Evolutionary conservation across 2,329 filamentous ascomycete genomes (phyloP), one percentile per base, ranked within the genome.

Genomic region (Lachnellula willkommii): DNA sequence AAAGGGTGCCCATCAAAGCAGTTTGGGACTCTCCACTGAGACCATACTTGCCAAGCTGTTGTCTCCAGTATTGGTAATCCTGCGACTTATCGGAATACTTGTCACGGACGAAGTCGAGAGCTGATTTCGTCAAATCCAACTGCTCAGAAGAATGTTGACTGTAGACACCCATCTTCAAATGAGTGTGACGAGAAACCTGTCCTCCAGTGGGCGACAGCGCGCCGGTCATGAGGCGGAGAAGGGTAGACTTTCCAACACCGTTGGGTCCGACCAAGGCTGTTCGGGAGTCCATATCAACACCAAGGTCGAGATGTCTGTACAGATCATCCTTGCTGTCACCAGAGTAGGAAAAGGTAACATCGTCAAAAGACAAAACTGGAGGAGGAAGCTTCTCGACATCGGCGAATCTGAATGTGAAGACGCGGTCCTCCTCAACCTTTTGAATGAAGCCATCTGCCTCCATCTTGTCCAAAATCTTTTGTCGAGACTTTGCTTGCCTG

Each of bases 391-490:
- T 99, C 73, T 99, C 94, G 53, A 97, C 94, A 70, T 97, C 92
- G 65, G 94, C 94, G 74, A 99, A 99, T 70, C 93, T 87, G 87
- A 99, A 99, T 56, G 87, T 93, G 79, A 99, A 99, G 70, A 96
- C 88, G 60, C 85, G 83, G 76, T 99, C 94, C 62, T 83, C 76
- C 54, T 81, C 75, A 60, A 99, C 91, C 55, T 90, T 89, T 76
- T 99, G 88, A 72, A 99, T 97, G 75, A 97, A 94, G 65, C 94
- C 94, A 69, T 99, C 94, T 67, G 95, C 94, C 82, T 97, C 93
- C 94, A 99, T 99, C 87, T 99, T 99, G 83, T 99, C 94, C 65
- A 97, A 82, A 75, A 97, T 97, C 90, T 99, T 99, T 77, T 99
- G 94, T 63, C 94, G 87, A 45, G 94, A 97, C 82, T 99, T 99